phyloP scores from a whole-genome alignment of 306 rosid genomes.

The Trifolium fragiferum region DNA sequence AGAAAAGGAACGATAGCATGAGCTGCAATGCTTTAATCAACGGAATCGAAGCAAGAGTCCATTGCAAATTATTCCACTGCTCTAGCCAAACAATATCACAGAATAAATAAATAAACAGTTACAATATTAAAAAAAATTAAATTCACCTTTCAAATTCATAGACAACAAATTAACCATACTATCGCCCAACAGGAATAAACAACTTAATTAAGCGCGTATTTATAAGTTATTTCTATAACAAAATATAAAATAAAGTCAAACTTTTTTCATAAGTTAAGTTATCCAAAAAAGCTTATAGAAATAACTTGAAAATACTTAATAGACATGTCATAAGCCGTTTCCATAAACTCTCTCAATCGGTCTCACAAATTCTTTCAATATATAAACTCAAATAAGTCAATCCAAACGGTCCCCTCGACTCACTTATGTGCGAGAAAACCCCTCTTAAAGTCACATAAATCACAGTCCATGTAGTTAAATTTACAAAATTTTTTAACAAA shows the following conservation, averaged over 20 bases:
- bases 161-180: not conserved
- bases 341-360: too few relatives aligned
- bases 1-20: constrained; percentile 84
- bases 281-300: too few relatives aligned
- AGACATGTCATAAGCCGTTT: too few relatives aligned
- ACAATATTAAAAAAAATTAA: constrained; percentile 11
- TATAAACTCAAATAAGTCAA: too few relatives aligned
- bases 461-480: too few relatives aligned
- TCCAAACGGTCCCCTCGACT: too few relatives aligned
- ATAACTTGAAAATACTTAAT: too few relatives aligned
- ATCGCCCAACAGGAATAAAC: not conserved
- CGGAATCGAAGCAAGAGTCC: constrained; percentile 86
- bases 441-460: too few relatives aligned
- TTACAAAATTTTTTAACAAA: too few relatives aligned
- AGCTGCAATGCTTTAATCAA: constrained; percentile 89
- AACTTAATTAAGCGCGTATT: not conserved
- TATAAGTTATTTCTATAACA: not conserved
- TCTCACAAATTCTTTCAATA: too few relatives aligned
- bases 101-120: constrained; percentile 11
- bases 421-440: too few relatives aligned
- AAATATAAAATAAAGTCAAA: not conserved
- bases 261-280: not conserved
- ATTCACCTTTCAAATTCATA: constrained; percentile 27
- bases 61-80: constrained; percentile 95
- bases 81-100: constrained; percentile 50